Evolutionary conservation across 2,329 filamentous ascomycete species (phyloP), one percentile per base, ranked within the genome.

Genomic region (Verticillium isaacii): DNA sequence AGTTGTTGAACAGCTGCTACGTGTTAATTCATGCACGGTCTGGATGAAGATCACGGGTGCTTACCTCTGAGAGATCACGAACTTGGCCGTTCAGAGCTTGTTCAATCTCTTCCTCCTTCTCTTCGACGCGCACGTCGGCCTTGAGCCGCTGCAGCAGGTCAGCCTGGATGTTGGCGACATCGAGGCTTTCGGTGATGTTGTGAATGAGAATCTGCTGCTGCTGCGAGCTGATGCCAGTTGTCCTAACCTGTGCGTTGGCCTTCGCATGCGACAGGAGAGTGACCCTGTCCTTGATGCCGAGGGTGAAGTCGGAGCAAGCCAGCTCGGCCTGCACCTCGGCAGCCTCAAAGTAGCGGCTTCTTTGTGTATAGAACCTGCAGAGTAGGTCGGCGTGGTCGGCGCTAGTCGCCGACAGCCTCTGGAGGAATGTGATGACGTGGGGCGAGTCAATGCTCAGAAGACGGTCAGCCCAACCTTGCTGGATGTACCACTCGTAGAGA

Each of bases 401-500:
- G 64, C 93, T 87, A 7, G 87, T 86, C 5, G 80, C 79, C 1
- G 92, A 91, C 63, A 92, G 89, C 60, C 90, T 88, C 70, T 91
- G 83, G 2, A 99, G 85, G 73, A 97, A 99, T 2, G 88, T 90
- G 52, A 96, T 85, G 32, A 98, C 92, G 69, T 93, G 93, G 0
- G 89, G 86, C 5, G 93, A 96, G 62, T 93, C 86, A 59, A 95
- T 92, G 39, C 89, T 87, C 37, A 99, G 85, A 32, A 99, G 84
- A 15, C 93, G 89, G 65, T 97, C 92, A 11, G 87, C 90, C 87
- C 91, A 93, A 19, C 90, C 89, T 72, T 93, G 89, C 60, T 84
- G 78, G 67, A 98, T 88, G 75, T 99, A 99, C 94, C 95, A 99
- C 70, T 97, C 93, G 73, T 97, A 99, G n/a, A 99, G 82, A 69